Evolutionary conservation across 148 eudicot species (phyloP), one percentile per base, ranked within the genome.

Genomic region (Nyssa sinensis): DNA sequence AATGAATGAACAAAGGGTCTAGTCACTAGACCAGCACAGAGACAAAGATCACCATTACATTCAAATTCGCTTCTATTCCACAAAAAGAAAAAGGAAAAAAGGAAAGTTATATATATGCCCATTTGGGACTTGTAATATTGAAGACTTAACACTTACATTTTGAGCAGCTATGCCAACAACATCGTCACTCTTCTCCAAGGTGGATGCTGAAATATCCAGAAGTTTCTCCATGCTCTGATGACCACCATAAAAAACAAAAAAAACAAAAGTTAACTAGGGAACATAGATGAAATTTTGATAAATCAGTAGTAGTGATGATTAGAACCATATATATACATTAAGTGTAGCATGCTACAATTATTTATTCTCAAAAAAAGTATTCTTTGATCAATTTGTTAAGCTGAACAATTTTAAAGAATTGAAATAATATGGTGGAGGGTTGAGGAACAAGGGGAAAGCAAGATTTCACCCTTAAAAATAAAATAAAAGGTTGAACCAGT

Each of bases 191-290:
- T 88, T 81, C 76, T 84, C 85, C 34, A 86, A 77, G 39, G 76
- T 73, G 64, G 86, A 81, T 63, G 88, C 89, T 66, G 97, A 84
- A 27, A 87, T 57, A 51, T 90, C 91, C 62, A 90, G 80, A 71
- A 93, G 91, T 72, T 82, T 83, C 64, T 90, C 93, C 85, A 87
- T 78, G 78, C 95, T 87, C 97, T 92, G 84, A 80, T 51, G 67
- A 62, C 14, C 66, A 72, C 23, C 78, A 61, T 24, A 16, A 61
- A 66, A 19, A 3, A 30, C 51, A 72, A n/a, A 32, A 60, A 23
- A 8, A 73, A 12, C 24, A 24, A 34, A 55, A 24, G 31, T 10
- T 57, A 6, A 60, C n/a, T n/a, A 32, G 60, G 8, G n/a, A n/a
- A n/a, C n/a, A n/a, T 44, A 69, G 27, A 49, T 25, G 17, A 31